Percentiles rank a stretch among this genome's conserved stretches.
Conservation (phyloP, 2,329 filamentous ascomycete species). For the Aspergillus tubingensis region DNA sequence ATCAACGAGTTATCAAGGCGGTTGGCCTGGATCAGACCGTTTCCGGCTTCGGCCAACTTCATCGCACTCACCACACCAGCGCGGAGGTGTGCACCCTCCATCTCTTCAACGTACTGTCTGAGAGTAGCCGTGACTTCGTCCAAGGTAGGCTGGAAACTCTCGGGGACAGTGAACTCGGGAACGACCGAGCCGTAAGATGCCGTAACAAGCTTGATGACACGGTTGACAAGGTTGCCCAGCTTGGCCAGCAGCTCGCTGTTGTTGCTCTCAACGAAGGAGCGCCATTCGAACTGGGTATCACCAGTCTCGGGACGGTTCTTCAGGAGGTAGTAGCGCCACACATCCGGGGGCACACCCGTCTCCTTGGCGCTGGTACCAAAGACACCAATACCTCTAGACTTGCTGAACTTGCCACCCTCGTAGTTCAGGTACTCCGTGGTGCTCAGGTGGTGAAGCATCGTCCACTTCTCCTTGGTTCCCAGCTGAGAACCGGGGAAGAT, state of each 20-base stretch:
- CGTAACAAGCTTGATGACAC: conserved; percentile 71
- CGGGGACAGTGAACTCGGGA: conserved; percentile 44
- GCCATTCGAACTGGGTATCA: conserved; percentile 90
- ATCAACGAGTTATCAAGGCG: conserved; percentile 64
- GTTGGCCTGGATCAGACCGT: conserved; percentile 62
- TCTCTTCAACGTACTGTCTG: conserved; percentile 58
- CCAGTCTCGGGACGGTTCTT: conserved; percentile 81
- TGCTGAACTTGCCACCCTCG: conserved; percentile 88
- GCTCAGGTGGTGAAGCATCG: conserved; percentile 81
- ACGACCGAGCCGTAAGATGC: conserved; percentile 64
- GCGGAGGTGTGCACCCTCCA: conserved; percentile 63
- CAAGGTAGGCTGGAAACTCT: conserved; percentile 42
- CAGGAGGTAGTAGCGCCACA: conserved; percentile 93
- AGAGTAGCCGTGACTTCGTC: conserved; percentile 54
- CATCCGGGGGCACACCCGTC: conserved; percentile 78
- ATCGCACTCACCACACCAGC: conserved; percentile 57
- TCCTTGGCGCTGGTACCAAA: conserved; percentile 89
- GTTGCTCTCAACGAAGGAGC: conserved; percentile 77
- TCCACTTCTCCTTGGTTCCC: conserved; percentile 83
- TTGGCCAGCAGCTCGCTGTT: conserved; percentile 84
- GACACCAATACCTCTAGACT: conserved; percentile 84
- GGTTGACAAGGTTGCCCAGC: conserved; percentile 72
- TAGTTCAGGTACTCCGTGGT: conserved; percentile 91
- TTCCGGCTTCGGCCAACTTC: conserved; percentile 60
- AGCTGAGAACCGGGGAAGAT: conserved; percentile 88